Evolutionary conservation across 371 early-diverging fungal species (phyloP).

Genomic region (Haplosporangium sp.): DNA sequence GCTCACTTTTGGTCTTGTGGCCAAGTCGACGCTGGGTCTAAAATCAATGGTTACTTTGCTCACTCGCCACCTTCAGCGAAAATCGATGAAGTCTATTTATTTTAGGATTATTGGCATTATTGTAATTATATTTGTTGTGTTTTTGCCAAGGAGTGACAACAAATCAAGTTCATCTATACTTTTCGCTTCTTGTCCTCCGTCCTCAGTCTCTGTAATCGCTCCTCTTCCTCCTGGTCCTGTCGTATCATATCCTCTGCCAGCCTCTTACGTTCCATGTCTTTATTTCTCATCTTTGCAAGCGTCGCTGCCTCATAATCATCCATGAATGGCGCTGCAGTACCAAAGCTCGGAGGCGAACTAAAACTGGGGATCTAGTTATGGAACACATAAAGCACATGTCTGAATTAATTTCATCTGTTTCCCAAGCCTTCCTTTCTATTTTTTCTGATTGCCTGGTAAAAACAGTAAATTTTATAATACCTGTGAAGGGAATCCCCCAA

Average conservation of each 20-base stretch:
- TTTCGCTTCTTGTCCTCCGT: conserved; percentile 31
- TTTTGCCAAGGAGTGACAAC: background rate
- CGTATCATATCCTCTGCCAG: conserved; percentile 49
- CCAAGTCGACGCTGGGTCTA: background rate
- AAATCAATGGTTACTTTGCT: background rate
- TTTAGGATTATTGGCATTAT: background rate
- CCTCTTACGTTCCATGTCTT: conserved; percentile 45
- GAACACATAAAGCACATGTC: background rate
- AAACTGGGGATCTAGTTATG: background rate
- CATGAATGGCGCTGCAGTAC: conserved; percentile 9
- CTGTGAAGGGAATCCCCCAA: conserved; percentile 17
- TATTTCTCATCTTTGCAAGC: conserved; percentile 39
- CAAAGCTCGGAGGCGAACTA: conserved; percentile 21
- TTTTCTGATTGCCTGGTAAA: background rate
- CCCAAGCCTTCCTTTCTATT: background rate
- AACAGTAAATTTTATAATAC: conserved; percentile 2
- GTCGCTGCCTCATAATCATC: conserved; percentile 51
- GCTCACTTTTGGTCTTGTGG: conserved; percentile 15
- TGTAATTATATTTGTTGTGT: background rate
- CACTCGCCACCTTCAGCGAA: background rate
- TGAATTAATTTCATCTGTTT: background rate
- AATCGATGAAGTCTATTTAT: background rate
- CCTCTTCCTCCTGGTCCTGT: conserved; percentile 42
- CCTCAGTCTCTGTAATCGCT: conserved; percentile 14
- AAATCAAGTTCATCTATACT: conserved; percentile 3